phyloP scores from a whole-genome alignment of 176 grass and related monocot species.

The Triticum turgidum region DNA sequence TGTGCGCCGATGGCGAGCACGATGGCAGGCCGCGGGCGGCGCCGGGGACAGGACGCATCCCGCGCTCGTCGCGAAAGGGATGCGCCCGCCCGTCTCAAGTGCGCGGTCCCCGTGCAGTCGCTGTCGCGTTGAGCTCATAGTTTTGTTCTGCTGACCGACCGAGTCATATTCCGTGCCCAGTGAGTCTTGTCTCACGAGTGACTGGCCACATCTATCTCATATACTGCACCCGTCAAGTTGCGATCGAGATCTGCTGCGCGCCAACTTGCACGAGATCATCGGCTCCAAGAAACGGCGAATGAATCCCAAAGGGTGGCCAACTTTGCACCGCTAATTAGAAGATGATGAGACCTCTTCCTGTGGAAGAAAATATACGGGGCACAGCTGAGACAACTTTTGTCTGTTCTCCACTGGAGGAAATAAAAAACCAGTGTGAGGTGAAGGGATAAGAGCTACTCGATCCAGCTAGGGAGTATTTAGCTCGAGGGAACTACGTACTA shows the following conservation, averaged over 20 bases:
- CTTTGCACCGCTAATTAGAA: too few species aligned
- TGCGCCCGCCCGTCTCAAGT: background rate
- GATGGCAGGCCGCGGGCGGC: background rate
- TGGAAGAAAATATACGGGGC: constrained; percentile 27
- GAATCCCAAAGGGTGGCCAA: background rate
- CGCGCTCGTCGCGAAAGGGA: background rate
- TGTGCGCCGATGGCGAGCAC: background rate
- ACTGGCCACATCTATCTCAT: background rate
- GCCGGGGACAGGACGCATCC: constrained; percentile 1
- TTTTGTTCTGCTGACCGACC: constrained; percentile 40
- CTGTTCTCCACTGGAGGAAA: constrained; percentile 34
- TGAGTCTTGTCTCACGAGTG: constrained; percentile 28
- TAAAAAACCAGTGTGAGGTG: background rate
- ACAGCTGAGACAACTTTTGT: background rate
- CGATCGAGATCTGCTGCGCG: background rate
- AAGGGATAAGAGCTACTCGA: background rate
- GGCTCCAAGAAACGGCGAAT: too few species aligned
- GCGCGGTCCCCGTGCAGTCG: background rate
- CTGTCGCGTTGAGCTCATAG: constrained; percentile 35
- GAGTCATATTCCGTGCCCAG: constrained; percentile 31
- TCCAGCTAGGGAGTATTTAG: background rate
- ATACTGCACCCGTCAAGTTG: constrained; percentile 3
- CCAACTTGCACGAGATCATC: too few species aligned
- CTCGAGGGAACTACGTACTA: background rate
- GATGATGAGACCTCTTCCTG: too few species aligned